Evolutionary conservation across 306 rosid species (phyloP).

Genomic region (Rubus idaeus): DNA sequence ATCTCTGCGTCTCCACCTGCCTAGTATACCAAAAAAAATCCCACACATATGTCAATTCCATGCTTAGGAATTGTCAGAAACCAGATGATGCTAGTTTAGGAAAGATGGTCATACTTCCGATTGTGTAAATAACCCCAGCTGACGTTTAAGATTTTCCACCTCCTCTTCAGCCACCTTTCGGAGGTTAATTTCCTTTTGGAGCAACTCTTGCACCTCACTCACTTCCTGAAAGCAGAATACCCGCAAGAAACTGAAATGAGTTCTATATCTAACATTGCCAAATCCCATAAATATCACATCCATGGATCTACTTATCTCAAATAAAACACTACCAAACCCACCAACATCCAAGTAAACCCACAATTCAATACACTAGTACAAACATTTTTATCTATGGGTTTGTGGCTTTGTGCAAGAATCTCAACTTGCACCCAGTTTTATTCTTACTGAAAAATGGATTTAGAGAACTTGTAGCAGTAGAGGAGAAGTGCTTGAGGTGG

Average conservation of each 20-base stretch:
- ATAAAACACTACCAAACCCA: neutral
- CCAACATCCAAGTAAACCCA: neutral
- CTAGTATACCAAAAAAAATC: slow-evolving; percentile 44
- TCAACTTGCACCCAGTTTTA: neutral
- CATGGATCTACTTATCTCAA: neutral
- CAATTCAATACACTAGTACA: neutral
- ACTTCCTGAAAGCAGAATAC: slow-evolving; percentile 37
- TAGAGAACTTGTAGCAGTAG: neutral
- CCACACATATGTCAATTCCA: slow-evolving; percentile 31
- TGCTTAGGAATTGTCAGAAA: slow-evolving; percentile 16
- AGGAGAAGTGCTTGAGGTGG: neutral
- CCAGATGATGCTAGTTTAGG: slow-evolving; percentile 9
- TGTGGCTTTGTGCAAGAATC: neutral
- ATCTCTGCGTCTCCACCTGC: slow-evolving; percentile 63
- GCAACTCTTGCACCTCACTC: slow-evolving; percentile 57
- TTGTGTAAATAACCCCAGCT: slow-evolving; percentile 43
- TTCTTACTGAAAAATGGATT: neutral
- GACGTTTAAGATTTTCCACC: slow-evolving; percentile 51
- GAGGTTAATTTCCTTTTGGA: slow-evolving; percentile 56
- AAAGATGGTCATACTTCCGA: slow-evolving; percentile 47
- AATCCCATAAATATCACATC: neutral
- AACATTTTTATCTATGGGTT: neutral
- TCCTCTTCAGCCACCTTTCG: slow-evolving; percentile 81
- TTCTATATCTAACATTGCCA: neutral
- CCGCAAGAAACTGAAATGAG: neutral